Percentiles rank a stretch among this genome's conserved stretches.
phyloP scores from a whole-genome alignment of 495 filamentous ascomycete genomes.

The Penicillium longicatenatum region DNA sequence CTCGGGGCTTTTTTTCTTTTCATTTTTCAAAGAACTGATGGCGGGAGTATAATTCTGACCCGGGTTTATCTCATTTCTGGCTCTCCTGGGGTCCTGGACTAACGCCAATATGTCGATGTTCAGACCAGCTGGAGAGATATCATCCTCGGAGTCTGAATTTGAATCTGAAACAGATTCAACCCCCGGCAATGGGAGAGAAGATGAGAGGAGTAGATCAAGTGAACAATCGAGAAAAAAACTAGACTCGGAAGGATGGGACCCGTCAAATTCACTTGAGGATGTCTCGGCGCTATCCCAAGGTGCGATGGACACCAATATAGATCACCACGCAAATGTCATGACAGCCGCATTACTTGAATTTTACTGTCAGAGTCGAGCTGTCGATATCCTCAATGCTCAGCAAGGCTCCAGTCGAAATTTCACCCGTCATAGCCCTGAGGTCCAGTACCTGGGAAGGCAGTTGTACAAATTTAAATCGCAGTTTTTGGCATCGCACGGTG shows the following conservation, averaged over 20 bases:
- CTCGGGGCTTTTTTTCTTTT: not conserved
- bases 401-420: constrained; percentile 32
- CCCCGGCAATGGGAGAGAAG: not conserved
- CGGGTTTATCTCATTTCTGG: not conserved
- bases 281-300: constrained; percentile 24
- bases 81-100: not conserved
- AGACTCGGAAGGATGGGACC: constrained; percentile 15
- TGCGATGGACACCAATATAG: constrained; percentile 30
- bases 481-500: constrained; percentile 42
- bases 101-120: constrained; percentile 48
- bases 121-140: constrained; percentile 40
- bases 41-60: not conserved
- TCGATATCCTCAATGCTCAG: constrained; percentile 47
- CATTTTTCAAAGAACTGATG: not conserved
- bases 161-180: constrained; percentile 4
- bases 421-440: constrained; percentile 48
- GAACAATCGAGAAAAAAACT: constrained; percentile 4
- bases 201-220: constrained; percentile 9
- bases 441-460: constrained; percentile 41
- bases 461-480: constrained; percentile 46
- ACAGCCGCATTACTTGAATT: constrained; percentile 49
- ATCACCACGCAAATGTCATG: constrained; percentile 46
- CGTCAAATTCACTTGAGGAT: constrained; percentile 26
- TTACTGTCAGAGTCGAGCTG: constrained; percentile 46
- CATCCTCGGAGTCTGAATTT: constrained; percentile 40